Evolutionary conservation across 2,329 filamentous ascomycete genomes (phyloP).

Genomic region (Sarocladium strictum): DNA sequence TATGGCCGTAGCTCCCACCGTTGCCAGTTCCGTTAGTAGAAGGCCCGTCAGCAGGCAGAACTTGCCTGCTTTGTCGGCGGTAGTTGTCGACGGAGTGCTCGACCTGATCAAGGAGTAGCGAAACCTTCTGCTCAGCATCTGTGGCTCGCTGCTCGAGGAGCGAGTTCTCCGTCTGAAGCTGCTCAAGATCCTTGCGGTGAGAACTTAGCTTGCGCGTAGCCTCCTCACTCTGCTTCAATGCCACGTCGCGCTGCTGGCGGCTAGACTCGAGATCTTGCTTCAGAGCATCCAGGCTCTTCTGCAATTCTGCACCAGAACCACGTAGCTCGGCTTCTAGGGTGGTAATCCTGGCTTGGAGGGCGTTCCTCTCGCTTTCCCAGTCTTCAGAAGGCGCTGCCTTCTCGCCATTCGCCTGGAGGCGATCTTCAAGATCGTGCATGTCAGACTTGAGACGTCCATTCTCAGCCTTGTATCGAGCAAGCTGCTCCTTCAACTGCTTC

Average conservation of each 20-base stretch:
- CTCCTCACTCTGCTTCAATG: conserved; percentile 44
- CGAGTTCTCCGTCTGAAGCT: conserved; percentile 75
- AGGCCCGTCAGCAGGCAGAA: conserved; percentile 18
- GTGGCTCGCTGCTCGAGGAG: conserved; percentile 76
- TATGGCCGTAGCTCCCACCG: conserved; percentile 36
- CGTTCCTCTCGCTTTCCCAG: conserved; percentile 70
- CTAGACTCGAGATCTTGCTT: conserved; percentile 64
- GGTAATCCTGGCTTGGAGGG: conserved; percentile 63
- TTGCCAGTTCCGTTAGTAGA: conserved; percentile 34
- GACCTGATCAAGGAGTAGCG: conserved; percentile 87
- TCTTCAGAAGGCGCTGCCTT: conserved; percentile 42
- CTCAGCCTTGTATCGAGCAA: conserved; percentile 84
- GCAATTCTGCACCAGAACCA: conserved; percentile 59
- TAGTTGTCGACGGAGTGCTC: conserved; percentile 93
- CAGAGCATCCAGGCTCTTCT: conserved; percentile 63
- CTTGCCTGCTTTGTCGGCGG: conserved; percentile 66
- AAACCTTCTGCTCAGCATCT: conserved; percentile 91
- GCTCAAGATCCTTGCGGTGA: conserved; percentile 65
- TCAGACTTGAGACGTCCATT: conserved; percentile 79
- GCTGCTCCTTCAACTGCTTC: conserved; percentile 94
- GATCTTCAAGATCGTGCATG: conserved; percentile 61
- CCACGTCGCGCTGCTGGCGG: conserved; percentile 57
- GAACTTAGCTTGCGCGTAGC: conserved; percentile 50
- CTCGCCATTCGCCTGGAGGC: conserved; percentile 30
- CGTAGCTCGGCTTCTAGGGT: conserved; percentile 64